Evolutionary conservation across 2,329 filamentous ascomycete genomes (phyloP).

Genomic region (Seiridium unicorne): DNA sequence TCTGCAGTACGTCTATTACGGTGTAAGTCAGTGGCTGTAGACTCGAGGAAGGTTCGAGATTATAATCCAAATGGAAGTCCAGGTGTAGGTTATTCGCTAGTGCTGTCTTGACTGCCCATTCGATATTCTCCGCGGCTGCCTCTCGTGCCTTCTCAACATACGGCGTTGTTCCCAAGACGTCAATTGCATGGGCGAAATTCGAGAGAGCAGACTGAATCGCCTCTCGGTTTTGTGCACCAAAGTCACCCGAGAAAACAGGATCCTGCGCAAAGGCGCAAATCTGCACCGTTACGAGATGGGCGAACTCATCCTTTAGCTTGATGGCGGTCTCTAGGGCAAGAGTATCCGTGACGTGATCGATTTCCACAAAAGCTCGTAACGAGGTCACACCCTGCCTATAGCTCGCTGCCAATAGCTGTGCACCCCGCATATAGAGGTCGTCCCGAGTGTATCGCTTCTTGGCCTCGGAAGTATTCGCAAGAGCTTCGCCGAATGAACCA

Average conservation of each 20-base stretch:
- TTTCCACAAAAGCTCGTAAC: conserved; percentile 70
- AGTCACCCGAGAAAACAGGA: conserved; percentile 57
- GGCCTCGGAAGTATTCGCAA: conserved; percentile 48
- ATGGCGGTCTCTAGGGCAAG: conserved; percentile 49
- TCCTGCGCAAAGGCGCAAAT: conserved; percentile 72
- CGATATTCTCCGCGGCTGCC: conserved; percentile 54
- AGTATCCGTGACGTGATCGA: conserved; percentile 58
- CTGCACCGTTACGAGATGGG: conserved; percentile 56
- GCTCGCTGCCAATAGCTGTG: conserved; percentile 65
- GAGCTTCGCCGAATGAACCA: conserved; percentile 66
- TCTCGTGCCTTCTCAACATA: conserved; percentile 60
- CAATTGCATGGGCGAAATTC: conserved; percentile 38
- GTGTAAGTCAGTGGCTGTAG: conserved; percentile 49
- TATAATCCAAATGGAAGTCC: conserved; percentile 73
- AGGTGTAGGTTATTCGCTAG: conserved; percentile 52
- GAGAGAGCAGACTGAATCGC: conserved; percentile 37
- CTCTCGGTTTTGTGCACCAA: conserved; percentile 48
- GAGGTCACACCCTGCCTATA: conserved; percentile 63
- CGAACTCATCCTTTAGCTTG: conserved; percentile 53
- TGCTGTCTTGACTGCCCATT: conserved; percentile 60
- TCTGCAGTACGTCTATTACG: conserved; percentile 49
- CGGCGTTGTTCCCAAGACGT: conserved; percentile 65
- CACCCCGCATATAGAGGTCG: conserved; percentile 64
- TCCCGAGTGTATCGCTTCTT: conserved; percentile 61
- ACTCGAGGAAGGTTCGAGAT: conserved; percentile 42